Evolutionary conservation across 2,329 filamentous ascomycete species (phyloP).

Genomic region (Tympanopsis confertula): DNA sequence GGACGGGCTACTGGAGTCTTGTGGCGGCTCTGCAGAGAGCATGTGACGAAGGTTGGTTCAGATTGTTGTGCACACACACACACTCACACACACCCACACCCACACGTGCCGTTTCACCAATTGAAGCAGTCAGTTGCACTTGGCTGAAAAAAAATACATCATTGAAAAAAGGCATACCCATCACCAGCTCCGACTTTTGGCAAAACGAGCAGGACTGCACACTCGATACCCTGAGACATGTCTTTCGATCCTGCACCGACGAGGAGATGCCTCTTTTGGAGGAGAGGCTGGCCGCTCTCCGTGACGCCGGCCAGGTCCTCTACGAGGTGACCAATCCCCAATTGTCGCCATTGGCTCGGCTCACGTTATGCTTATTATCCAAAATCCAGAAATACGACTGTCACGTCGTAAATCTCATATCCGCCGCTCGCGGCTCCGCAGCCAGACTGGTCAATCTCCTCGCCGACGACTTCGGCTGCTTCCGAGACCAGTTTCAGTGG

Average conservation of each 20-base stretch:
- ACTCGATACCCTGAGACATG: conserved; percentile 57
- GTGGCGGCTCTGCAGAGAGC: conserved; percentile 79
- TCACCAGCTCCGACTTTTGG: conserved; percentile 85
- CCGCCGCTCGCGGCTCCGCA: conserved; percentile 66
- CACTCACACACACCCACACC: too few species aligned
- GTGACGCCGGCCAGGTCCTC: conserved; percentile 72
- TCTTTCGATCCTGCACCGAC: conserved; percentile 78
- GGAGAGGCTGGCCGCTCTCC: conserved; percentile 66
- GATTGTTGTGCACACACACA: not conserved
- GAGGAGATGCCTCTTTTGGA: conserved; percentile 78
- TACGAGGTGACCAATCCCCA: conserved; percentile 45
- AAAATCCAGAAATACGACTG: conserved; percentile 57
- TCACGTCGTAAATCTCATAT: conserved; percentile 62
- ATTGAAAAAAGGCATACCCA: conserved; percentile 76
- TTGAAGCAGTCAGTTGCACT: too few species aligned
- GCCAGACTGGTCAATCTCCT: conserved; percentile 77
- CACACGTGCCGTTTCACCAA: too few species aligned
- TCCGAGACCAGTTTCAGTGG: conserved; percentile 70
- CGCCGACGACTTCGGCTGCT: conserved; percentile 71
- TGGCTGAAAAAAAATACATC: too few species aligned
- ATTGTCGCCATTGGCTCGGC: conserved; percentile 1
- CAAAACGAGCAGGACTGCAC: conserved; percentile 64
- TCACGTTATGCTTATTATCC: not conserved
- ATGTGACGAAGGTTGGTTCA: conserved; percentile 63
- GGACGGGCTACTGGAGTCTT: conserved; percentile 93